phyloP scores from a whole-genome alignment of 1,139 yeast species.

The Scheffersomyces insectosa region DNA sequence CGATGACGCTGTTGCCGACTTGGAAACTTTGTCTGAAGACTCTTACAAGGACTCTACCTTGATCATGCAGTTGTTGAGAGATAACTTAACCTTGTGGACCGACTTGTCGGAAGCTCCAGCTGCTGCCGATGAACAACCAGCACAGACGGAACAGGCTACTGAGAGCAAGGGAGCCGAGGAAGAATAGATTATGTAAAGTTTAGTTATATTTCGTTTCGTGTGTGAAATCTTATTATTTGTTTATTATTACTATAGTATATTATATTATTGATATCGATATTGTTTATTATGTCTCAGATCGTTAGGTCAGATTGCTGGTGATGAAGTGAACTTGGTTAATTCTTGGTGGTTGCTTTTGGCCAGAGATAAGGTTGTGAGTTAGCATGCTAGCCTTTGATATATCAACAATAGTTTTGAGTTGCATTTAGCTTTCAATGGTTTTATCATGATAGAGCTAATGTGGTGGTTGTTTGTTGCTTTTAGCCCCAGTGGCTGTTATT shows the following conservation, averaged over 20 bases:
- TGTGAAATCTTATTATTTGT: slow-evolving; percentile 1
- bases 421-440: no score
- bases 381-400: no score
- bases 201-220: slow-evolving; percentile 6
- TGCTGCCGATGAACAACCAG: slow-evolving; percentile 47
- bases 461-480: no score
- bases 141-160: slow-evolving; percentile 10
- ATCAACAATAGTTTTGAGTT: no score
- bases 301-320: no score
- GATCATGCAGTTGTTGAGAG: slow-evolving; percentile 98
- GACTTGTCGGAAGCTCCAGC: slow-evolving; percentile 90
- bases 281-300: no score
- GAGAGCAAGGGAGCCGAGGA: slow-evolving; percentile 22
- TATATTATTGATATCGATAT: no score
- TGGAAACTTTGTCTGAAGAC: slow-evolving; percentile 96
- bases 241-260: not conserved
- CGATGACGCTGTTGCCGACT: slow-evolving; percentile 98
- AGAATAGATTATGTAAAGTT: slow-evolving; percentile 26
- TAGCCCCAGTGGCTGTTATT: no score
- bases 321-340: no score
- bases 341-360: no score
- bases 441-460: no score
- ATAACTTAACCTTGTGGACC: slow-evolving; percentile 98
- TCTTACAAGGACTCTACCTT: slow-evolving; percentile 97
- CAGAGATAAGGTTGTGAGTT: no score